Percentiles rank a stretch among this genome's conserved stretches.
These are phyloP conservation scores for Diophrys appendiculata DNA, from an alignment of 73 alveolate species.

Conservation along the genomic window DNA sequence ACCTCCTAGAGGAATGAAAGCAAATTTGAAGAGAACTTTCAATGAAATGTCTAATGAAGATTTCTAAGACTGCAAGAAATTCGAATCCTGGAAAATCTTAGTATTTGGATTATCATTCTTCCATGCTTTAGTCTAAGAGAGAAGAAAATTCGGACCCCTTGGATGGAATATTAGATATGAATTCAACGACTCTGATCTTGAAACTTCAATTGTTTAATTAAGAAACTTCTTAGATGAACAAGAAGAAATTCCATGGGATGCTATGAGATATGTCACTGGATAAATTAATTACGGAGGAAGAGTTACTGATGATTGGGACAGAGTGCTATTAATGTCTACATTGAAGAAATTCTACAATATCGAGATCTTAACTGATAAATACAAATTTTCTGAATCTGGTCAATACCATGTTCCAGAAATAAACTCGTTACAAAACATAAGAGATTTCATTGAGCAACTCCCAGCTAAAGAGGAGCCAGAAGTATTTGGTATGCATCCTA, in stretches of 20 bases:
- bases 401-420: constrained; percentile 86
- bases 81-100: constrained; percentile 74
- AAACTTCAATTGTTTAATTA: constrained; percentile 77
- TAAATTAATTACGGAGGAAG: constrained; percentile 97
- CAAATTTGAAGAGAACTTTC: constrained; percentile 83
- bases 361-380: constrained; percentile 77
- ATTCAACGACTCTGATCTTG: constrained; percentile 94
- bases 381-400: constrained; percentile 84
- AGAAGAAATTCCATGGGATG: constrained; percentile 95
- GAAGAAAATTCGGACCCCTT: constrained; percentile 96
- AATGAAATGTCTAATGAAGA: constrained; percentile 77
- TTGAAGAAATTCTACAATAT: constrained; percentile 80
- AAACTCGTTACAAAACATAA: constrained; percentile 53
- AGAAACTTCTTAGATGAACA: constrained; percentile 85
- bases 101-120: constrained; percentile 92
- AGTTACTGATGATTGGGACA: constrained; percentile 97
- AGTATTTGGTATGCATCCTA: constrained; percentile 99
- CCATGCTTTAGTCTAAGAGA: constrained; percentile 95
- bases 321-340: constrained; percentile 79
- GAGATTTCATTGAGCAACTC: constrained; percentile 65
- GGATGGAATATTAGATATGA: constrained; percentile 97
- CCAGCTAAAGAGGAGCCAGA: constrained; percentile 96
- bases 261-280: constrained; percentile 93
- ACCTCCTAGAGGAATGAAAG: constrained; percentile 93
- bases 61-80: constrained; percentile 62